Percentiles rank a stretch among this genome's conserved stretches.
phyloP scores from a whole-genome alignment of 352 stramenopile species.

The Globisporangium rhizosaccharum region DNA sequence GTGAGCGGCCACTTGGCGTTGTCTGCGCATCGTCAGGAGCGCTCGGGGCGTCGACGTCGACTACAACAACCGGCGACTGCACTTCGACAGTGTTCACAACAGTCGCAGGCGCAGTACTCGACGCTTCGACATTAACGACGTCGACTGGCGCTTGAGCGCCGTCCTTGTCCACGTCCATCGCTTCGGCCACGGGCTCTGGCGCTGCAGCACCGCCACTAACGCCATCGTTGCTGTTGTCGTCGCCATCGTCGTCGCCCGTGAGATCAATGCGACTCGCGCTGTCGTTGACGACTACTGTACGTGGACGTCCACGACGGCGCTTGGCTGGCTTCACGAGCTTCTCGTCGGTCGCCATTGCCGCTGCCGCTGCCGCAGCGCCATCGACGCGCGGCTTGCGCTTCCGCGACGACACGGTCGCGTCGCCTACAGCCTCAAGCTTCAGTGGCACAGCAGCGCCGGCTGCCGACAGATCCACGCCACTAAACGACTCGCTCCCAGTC shows the following conservation, averaged over 20 bases:
- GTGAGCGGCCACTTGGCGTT: too few species aligned
- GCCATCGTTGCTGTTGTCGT: too few species aligned
- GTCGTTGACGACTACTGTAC: constrained; percentile 2
- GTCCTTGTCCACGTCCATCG: not conserved
- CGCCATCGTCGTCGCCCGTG: constrained; percentile 14
- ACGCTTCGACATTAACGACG: not conserved
- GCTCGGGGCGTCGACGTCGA: too few species aligned
- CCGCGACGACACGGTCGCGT: constrained; percentile 1
- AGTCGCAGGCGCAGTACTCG: not conserved
- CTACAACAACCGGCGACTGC: too few species aligned
- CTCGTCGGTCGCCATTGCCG: constrained; percentile 4
- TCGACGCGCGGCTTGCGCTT: constrained; percentile 39
- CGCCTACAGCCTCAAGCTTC: not conserved
- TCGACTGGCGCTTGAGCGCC: not conserved
- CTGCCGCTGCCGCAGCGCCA: not conserved
- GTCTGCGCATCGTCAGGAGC: too few species aligned
- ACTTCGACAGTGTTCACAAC: too few species aligned
- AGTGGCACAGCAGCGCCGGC: too few species aligned
- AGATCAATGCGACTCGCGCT: constrained; percentile 21
- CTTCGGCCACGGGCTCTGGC: not conserved
- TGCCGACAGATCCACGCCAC: too few species aligned
- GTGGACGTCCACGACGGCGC: constrained; percentile 16
- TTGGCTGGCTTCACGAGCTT: constrained; percentile 24
- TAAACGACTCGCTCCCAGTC: too few species aligned
- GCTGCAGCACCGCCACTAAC: not conserved